Conservation (phyloP, 257 asterid species). For the Capsicum rhomboideum region DNA sequence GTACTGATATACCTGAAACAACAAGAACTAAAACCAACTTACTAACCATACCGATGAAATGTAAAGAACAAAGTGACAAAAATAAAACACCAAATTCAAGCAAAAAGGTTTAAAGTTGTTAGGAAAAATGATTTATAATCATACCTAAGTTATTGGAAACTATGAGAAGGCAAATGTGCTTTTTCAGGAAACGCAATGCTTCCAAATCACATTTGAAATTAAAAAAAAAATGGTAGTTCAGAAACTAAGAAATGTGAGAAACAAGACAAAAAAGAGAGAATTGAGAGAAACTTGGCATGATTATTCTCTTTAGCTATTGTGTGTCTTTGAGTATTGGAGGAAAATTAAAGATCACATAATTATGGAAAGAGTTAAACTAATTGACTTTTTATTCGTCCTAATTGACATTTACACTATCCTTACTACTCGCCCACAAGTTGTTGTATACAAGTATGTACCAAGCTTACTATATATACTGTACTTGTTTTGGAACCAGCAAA, state of each 20-base stretch:
- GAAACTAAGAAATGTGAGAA: background rate
- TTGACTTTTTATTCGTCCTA: background rate
- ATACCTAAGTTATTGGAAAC: background rate
- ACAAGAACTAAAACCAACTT: background rate
- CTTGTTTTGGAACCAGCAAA: background rate
- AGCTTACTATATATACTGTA: background rate
- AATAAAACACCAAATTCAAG: background rate
- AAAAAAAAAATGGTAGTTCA: background rate
- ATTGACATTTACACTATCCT: background rate
- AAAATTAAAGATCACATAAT: background rate
- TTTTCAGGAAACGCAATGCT: background rate
- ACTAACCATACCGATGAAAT: background rate
- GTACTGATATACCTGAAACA: constrained; percentile 67
- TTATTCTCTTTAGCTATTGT: background rate
- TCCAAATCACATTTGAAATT: background rate
- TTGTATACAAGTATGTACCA: background rate
- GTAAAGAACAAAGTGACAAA: background rate
- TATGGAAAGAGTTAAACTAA: background rate
- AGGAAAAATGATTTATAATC: background rate
- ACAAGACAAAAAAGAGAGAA: background rate
- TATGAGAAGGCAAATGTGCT: background rate
- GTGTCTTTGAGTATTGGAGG: too few relatives aligned
- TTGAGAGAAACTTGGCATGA: background rate
- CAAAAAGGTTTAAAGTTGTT: background rate
- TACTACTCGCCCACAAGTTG: background rate